Evolutionary conservation across 2,329 filamentous ascomycete species (phyloP).

Genomic region (Diaporthe citriasiana): DNA sequence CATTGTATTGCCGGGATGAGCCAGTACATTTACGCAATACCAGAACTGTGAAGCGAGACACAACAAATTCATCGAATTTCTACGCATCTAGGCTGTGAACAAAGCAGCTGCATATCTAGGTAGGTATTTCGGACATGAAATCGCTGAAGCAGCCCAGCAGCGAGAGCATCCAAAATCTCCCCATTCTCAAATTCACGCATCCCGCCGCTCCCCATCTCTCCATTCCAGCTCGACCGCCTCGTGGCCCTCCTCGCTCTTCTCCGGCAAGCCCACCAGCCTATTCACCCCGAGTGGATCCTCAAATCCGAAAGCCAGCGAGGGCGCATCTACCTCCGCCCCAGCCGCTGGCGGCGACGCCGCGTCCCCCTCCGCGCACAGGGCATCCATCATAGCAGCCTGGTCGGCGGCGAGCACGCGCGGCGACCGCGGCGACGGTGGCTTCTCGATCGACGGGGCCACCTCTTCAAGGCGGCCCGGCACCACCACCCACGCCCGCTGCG

Average conservation of each 20-base stretch:
- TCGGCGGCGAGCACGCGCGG: conserved; percentile 26
- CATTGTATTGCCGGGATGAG: not conserved
- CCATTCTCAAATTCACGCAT: not conserved
- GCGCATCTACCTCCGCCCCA: not conserved
- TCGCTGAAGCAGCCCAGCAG: not conserved
- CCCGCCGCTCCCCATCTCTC: not conserved
- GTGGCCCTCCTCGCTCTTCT: not conserved
- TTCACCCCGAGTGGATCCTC: conserved; percentile 38
- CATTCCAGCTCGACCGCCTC: not conserved
- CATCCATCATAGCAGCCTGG: conserved; percentile 22
- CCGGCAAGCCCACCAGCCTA: not conserved
- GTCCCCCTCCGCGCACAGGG: not conserved
- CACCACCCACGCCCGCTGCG: not conserved
- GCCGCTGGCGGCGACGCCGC: not conserved
- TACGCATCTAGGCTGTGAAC: not conserved
- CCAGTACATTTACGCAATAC: no score
- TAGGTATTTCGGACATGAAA: not conserved
- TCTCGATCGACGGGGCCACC: conserved; percentile 41
- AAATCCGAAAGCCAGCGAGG: conserved; percentile 1
- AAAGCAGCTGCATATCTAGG: not conserved
- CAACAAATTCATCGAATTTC: not conserved
- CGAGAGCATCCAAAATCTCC: not conserved
- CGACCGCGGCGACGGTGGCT: conserved; percentile 38
- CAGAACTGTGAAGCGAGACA: not conserved
- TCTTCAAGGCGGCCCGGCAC: no score